These are phyloP conservation scores for Aspergillus sp. DNA, from an alignment of 2,329 filamentous ascomycete species.

Conservation along the genomic window DNA sequence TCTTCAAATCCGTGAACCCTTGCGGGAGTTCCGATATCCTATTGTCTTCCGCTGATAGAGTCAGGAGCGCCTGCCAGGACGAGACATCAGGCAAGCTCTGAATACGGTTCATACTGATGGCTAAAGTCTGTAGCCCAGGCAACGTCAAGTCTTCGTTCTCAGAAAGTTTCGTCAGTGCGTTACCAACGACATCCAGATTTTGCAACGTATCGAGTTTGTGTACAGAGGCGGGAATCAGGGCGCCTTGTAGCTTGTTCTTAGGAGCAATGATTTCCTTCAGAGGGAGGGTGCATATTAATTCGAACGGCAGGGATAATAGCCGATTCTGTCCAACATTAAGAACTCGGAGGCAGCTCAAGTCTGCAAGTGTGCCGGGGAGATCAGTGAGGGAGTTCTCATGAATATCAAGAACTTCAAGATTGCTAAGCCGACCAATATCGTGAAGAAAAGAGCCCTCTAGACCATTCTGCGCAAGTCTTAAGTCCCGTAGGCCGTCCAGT, in stretches of 20 bases:
- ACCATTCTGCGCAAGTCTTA: slow-evolving; percentile 78
- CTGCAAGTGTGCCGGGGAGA: slow-evolving; percentile 67
- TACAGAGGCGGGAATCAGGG: slow-evolving; percentile 66
- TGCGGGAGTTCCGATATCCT: slow-evolving; percentile 72
- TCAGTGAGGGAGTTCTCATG: slow-evolving; percentile 75
- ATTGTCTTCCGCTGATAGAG: slow-evolving; percentile 79
- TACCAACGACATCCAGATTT: slow-evolving; percentile 73
- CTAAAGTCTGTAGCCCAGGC: slow-evolving; percentile 71
- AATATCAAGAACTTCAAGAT: slow-evolving; percentile 78
- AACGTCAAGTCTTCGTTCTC: slow-evolving; percentile 57
- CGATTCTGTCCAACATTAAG: slow-evolving; percentile 80
- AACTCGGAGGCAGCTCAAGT: slow-evolving; percentile 67
- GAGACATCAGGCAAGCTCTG: slow-evolving; percentile 69
- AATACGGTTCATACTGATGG: slow-evolving; percentile 79
- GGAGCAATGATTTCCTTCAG: slow-evolving; percentile 71
- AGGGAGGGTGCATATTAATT: slow-evolving; percentile 65
- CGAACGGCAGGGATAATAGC: slow-evolving; percentile 70
- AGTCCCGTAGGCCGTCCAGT: slow-evolving; percentile 69
- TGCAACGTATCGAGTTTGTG: slow-evolving; percentile 65
- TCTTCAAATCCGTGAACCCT: slow-evolving; percentile 68
- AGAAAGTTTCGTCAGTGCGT: slow-evolving; percentile 62
- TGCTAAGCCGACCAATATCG: slow-evolving; percentile 62
- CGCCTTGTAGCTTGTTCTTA: slow-evolving; percentile 75
- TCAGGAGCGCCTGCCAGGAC: slow-evolving; percentile 71
- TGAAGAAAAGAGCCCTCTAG: slow-evolving; percentile 67